Conservation (phyloP, 306 rosid genomes). For the Fragaria nilgerrensis region DNA sequence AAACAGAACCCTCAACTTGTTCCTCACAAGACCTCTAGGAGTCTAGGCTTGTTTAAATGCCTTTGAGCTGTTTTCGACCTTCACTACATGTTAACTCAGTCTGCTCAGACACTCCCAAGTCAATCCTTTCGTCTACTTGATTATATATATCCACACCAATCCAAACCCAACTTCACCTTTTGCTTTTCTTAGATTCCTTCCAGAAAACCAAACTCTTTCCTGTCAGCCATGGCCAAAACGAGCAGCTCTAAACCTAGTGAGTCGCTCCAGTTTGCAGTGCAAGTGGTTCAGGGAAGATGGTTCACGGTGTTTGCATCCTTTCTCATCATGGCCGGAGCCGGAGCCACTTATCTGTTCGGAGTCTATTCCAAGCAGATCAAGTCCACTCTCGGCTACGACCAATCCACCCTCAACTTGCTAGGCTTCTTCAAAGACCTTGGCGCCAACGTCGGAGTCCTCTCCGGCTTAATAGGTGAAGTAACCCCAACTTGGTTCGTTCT, state of each 20-base stretch:
- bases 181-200: background rate
- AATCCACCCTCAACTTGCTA: conserved; percentile 37
- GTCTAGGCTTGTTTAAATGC: background rate
- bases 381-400: conserved; percentile 47
- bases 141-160: background rate
- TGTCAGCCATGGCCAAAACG: background rate
- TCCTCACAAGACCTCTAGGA: background rate
- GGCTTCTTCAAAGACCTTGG: conserved; percentile 54
- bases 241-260: background rate
- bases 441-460: conserved; percentile 42
- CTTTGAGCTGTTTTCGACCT: background rate
- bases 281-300: conserved; percentile 42
- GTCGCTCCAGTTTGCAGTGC: conserved; percentile 1
- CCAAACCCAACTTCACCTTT: background rate
- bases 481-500: conserved; percentile 55
- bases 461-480: conserved; percentile 49
- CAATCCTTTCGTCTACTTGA: background rate
- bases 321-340: conserved; percentile 55
- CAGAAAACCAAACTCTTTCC: background rate
- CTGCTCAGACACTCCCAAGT: background rate
- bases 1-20: background rate
- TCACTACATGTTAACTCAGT: background rate
- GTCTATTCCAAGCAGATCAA: conserved; percentile 46
- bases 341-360: conserved; percentile 46
- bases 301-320: conserved; percentile 48